phyloP scores from a whole-genome alignment of 805 yeast genomes.

The Wickerhamiella lipophila region DNA sequence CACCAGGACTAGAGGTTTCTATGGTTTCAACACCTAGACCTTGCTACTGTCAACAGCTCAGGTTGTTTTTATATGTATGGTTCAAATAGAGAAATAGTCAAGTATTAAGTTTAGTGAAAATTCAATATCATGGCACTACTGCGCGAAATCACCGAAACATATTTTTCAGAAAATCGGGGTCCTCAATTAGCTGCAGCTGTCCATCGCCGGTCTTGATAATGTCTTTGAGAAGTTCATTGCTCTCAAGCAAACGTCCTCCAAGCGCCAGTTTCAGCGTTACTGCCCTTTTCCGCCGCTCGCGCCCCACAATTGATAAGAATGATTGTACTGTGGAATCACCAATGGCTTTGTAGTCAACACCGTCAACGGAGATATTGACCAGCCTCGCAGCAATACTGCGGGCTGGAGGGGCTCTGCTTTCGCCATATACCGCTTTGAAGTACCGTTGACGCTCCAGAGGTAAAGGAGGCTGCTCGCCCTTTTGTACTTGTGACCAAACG shows the following conservation, averaged over 20 bases:
- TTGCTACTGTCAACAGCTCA: conserved; percentile 7
- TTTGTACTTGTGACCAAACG: conserved; percentile 41
- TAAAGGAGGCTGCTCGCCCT: conserved; percentile 15
- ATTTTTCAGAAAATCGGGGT: background rate
- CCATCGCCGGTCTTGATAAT: background rate
- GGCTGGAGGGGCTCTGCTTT: conserved; percentile 13
- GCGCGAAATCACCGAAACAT: background rate
- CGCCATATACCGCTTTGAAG: conserved; percentile 24
- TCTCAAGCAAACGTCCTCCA: background rate
- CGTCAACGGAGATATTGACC: conserved; percentile 16
- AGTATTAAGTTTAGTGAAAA: background rate
- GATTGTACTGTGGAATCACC: conserved; percentile 29
- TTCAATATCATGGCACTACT: too few species aligned
- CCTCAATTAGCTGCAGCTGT: background rate
- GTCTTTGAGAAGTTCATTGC: background rate
- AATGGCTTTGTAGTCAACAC: conserved; percentile 19
- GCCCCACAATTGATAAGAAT: conserved; percentile 27
- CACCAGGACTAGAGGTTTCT: conserved; percentile 3
- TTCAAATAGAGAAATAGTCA: conserved; percentile 1
- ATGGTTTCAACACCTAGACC: background rate
- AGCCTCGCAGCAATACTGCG: conserved; percentile 16
- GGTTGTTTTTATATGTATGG: conserved; percentile 1
- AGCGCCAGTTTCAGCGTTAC: background rate
- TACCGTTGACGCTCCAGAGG: conserved; percentile 15
- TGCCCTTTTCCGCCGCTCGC: background rate